Conservation (phyloP, 1,139 yeast species). For the Sugiyamaella neomexicana region DNA sequence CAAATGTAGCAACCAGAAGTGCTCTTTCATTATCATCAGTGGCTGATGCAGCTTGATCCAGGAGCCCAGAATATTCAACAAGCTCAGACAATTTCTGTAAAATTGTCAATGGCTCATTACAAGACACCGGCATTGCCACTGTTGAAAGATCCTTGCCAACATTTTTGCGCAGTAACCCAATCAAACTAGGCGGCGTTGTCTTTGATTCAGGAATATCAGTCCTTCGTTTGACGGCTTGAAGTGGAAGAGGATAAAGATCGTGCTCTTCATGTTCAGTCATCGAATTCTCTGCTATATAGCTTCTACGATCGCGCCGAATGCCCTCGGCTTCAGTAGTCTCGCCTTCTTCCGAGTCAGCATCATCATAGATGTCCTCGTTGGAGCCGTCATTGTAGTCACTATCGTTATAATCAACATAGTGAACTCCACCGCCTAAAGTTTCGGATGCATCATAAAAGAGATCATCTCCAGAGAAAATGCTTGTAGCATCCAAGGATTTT, state of each 20-base stretch:
- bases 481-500: constrained; percentile 18
- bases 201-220: constrained; percentile 59
- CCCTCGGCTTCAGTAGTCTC: constrained; percentile 28
- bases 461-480: constrained; percentile 42
- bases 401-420: constrained; percentile 35
- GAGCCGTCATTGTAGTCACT: constrained; percentile 31
- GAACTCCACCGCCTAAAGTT: constrained; percentile 42
- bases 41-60: constrained; percentile 58
- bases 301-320: constrained; percentile 24
- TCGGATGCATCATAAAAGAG: constrained; percentile 74
- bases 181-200: constrained; percentile 75
- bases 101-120: constrained; percentile 86
- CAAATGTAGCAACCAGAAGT: constrained; percentile 76
- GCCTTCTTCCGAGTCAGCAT: constrained; percentile 25
- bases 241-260: constrained; percentile 64
- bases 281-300: constrained; percentile 18
- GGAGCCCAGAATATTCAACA: constrained; percentile 69
- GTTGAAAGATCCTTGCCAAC: constrained; percentile 89
- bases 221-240: constrained; percentile 52
- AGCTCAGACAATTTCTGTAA: constrained; percentile 78
- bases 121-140: constrained; percentile 90
- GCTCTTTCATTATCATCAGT: constrained; percentile 54
- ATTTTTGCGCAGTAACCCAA: constrained; percentile 78
- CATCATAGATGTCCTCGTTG: constrained; percentile 36
- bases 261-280: constrained; percentile 3